These are phyloP conservation scores for Lithospermum erythrorhizon DNA, from an alignment of 257 asterid species.

Conservation along the genomic window DNA sequence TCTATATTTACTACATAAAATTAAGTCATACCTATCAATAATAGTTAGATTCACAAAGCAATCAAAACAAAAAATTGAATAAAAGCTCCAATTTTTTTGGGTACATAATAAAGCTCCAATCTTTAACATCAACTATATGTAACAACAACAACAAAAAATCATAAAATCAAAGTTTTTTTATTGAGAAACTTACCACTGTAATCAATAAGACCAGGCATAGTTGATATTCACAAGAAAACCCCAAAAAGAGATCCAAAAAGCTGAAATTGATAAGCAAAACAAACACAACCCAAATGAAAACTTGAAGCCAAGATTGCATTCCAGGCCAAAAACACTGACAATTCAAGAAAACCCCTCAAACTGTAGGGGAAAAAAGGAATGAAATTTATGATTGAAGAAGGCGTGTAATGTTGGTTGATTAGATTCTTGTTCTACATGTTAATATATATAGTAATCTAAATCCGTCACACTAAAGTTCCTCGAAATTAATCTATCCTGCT, in stretches of 20 bases:
- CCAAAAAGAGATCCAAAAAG: conserved; percentile 29
- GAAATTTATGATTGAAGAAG: neutral
- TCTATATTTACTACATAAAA: no score
- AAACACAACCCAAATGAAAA: conserved; percentile 46
- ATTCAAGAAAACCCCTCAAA: conserved; percentile 39
- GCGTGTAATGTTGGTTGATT: no score
- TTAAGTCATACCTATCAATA: neutral
- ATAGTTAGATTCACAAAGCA: neutral
- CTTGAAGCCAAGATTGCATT: conserved; percentile 52
- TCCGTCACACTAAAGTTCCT: no score
- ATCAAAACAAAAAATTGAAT: neutral
- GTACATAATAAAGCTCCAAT: conserved; percentile 5
- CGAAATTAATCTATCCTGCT: no score
- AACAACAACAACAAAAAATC: neutral
- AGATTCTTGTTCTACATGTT: no score
- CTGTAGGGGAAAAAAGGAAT: conserved; percentile 50
- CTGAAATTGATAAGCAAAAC: no score
- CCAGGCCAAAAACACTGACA: conserved; percentile 21
- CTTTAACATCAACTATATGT: neutral
- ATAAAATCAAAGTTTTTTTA: neutral
- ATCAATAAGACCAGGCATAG: conserved; percentile 90
- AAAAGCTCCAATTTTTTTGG: neutral
- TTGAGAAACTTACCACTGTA: conserved; percentile 59
- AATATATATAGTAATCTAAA: no score
- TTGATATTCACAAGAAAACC: conserved; percentile 28